Evolutionary conservation across 1,284 basidiomycete genomes (phyloP).

Genomic region (Apiotrichum gracile): DNA sequence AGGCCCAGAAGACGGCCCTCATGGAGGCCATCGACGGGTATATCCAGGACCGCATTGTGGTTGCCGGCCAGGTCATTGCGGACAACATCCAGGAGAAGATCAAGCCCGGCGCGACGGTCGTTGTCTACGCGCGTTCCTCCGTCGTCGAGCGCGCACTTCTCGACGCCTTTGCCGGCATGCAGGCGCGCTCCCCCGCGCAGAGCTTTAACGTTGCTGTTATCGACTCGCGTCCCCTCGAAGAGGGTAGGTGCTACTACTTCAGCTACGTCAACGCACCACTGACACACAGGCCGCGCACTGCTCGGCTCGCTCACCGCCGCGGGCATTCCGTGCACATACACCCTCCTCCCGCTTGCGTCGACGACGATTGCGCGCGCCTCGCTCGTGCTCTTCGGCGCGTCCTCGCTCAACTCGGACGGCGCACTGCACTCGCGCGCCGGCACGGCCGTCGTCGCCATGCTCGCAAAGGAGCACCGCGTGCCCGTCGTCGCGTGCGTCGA

Average conservation of each 20-base stretch:
- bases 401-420: slow-evolving; percentile 90
- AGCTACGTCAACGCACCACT: background rate
- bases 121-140: slow-evolving; percentile 91
- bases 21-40: slow-evolving; percentile 87
- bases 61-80: slow-evolving; percentile 90
- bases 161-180: slow-evolving; percentile 57
- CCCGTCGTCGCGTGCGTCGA: slow-evolving; percentile 97
- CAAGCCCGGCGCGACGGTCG: slow-evolving; percentile 82
- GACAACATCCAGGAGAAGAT: slow-evolving; percentile 86
- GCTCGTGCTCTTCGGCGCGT: slow-evolving; percentile 84
- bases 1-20: slow-evolving; percentile 86
- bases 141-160: slow-evolving; percentile 87
- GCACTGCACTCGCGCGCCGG: slow-evolving; percentile 90
- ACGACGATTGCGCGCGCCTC: slow-evolving; percentile 72
- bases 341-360: slow-evolving; percentile 80
- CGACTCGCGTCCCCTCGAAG: slow-evolving; percentile 88
- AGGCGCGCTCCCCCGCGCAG: slow-evolving; percentile 57
- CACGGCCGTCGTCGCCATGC: slow-evolving; percentile 92
- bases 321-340: slow-evolving; percentile 83
- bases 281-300: slow-evolving; percentile 64
- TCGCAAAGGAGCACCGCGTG: slow-evolving; percentile 80
- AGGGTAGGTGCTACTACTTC: slow-evolving; percentile 58
- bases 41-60: slow-evolving; percentile 85
- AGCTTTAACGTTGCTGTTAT: slow-evolving; percentile 85
- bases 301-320: slow-evolving; percentile 65